These are phyloP conservation scores for Striga asiatica DNA, from an alignment of 257 asterid genomes.

Conservation along the genomic window DNA sequence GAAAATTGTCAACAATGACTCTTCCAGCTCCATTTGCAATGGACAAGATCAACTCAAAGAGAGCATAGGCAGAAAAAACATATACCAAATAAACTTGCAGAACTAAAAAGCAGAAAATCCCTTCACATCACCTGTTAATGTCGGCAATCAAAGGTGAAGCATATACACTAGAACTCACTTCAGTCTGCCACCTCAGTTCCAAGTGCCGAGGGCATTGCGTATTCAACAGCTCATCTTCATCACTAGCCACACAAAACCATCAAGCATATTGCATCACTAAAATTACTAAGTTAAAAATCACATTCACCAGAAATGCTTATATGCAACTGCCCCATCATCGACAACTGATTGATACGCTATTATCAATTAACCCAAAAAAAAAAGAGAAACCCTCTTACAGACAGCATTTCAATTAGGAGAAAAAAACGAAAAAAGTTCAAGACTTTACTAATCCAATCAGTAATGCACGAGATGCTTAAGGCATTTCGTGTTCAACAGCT, in stretches of 20 bases:
- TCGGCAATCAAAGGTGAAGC: slow-evolving; percentile 91
- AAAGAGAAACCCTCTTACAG: background rate
- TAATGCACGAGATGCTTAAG: slow-evolving; percentile 27
- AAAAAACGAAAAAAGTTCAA: background rate
- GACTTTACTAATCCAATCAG: background rate
- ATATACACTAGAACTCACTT: slow-evolving; percentile 95
- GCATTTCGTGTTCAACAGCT: slow-evolving; percentile 79
- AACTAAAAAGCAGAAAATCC: background rate
- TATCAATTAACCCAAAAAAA: background rate
- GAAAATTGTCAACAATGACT: too few relatives aligned
- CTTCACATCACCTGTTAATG: slow-evolving; percentile 64
- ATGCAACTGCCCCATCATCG: slow-evolving; percentile 2
- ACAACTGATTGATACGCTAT: slow-evolving; percentile 9
- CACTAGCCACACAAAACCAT: slow-evolving; percentile 32
- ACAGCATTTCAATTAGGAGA: slow-evolving; percentile 2
- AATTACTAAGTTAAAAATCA: background rate
- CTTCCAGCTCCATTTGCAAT: too few relatives aligned
- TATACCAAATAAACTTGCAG: background rate
- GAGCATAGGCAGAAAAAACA: background rate
- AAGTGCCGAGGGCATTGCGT: slow-evolving; percentile 91
- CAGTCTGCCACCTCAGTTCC: slow-evolving; percentile 98
- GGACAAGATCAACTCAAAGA: too few relatives aligned
- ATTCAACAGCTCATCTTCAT: slow-evolving; percentile 83
- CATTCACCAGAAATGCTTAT: background rate
- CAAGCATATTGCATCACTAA: background rate